phyloP scores from a whole-genome alignment of 139 green algal species.

The Chlamydomonas schloesseri region DNA sequence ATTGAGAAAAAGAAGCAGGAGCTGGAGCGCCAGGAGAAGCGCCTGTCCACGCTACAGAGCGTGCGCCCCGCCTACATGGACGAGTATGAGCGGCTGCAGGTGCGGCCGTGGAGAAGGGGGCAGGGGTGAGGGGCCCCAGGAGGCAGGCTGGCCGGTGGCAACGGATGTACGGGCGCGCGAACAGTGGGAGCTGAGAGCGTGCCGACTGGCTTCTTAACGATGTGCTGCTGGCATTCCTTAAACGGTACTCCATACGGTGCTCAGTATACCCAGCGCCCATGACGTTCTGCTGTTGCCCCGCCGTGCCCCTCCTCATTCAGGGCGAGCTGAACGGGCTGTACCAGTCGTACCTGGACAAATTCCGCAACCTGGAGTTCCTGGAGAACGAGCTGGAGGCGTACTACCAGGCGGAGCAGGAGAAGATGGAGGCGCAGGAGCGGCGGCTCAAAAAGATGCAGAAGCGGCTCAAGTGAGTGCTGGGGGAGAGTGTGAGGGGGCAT shows the following conservation, averaged over 20 bases:
- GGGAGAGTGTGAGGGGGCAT: background rate
- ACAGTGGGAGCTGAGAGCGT: too few species aligned
- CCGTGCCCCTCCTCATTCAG: conserved; percentile 40
- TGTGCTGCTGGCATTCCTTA: too few species aligned
- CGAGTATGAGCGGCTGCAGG: conserved; percentile 83
- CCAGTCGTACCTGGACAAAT: conserved; percentile 64
- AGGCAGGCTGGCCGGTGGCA: too few species aligned
- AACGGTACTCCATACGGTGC: too few species aligned
- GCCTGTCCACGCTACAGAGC: conserved; percentile 73
- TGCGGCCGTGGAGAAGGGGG: background rate
- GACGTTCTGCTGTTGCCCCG: too few species aligned
- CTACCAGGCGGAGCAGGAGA: conserved; percentile 73
- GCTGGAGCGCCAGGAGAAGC: conserved; percentile 86
- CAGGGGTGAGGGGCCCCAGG: too few species aligned
- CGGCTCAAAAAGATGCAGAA: conserved; percentile 86
- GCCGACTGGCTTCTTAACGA: too few species aligned
- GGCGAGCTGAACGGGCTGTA: conserved; percentile 81
- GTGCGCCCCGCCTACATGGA: conserved; percentile 89
- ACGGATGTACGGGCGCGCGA: too few species aligned
- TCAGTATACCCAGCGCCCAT: too few species aligned
- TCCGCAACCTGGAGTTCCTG: conserved; percentile 87
- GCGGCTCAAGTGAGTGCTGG: conserved; percentile 65
- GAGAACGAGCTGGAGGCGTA: conserved; percentile 74
- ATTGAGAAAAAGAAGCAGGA: conserved; percentile 79
- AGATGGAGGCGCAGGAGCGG: conserved; percentile 73